Evolutionary conservation across 345 rosid genomes (phyloP).

Genomic region (Psidium friedrichsthalianum): DNA sequence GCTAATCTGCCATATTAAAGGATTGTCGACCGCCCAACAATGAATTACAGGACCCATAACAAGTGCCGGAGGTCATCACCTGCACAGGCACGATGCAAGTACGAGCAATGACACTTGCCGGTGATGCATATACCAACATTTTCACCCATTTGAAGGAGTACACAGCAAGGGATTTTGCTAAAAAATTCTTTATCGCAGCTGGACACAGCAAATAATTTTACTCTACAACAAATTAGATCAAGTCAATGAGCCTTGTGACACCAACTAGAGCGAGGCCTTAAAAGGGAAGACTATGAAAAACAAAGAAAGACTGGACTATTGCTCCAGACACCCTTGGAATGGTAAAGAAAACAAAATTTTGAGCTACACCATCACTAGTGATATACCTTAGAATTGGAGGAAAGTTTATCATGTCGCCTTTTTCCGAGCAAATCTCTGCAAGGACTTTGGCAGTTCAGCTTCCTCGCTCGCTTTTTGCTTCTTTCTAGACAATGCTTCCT

Average conservation of each 20-base stretch:
- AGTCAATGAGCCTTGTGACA: neutral
- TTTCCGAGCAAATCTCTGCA: slow-evolving; percentile 48
- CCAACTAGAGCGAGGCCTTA: neutral
- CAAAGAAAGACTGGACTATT: neutral
- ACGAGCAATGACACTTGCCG: neutral
- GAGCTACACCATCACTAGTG: neutral
- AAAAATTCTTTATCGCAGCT: neutral
- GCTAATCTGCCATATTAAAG: neutral
- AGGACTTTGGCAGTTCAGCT: slow-evolving; percentile 35
- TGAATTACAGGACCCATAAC: neutral
- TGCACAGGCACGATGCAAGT: neutral
- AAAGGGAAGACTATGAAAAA: neutral
- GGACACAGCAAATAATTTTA: neutral
- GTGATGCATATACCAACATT: neutral
- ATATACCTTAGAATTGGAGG: neutral
- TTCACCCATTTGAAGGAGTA: neutral
- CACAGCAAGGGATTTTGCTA: neutral
- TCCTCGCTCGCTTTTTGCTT: slow-evolving; percentile 44
- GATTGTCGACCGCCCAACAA: neutral
- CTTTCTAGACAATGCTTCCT: slow-evolving; percentile 20
- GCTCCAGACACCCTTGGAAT: neutral
- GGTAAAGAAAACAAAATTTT: neutral
- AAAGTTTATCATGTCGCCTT: slow-evolving; percentile 3
- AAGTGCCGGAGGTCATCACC: neutral
- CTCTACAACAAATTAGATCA: neutral